Percentiles rank a stretch among this genome's conserved stretches.
phyloP scores from a whole-genome alignment of 31 red algal species.

The Bonnemaisonia californica region DNA sequence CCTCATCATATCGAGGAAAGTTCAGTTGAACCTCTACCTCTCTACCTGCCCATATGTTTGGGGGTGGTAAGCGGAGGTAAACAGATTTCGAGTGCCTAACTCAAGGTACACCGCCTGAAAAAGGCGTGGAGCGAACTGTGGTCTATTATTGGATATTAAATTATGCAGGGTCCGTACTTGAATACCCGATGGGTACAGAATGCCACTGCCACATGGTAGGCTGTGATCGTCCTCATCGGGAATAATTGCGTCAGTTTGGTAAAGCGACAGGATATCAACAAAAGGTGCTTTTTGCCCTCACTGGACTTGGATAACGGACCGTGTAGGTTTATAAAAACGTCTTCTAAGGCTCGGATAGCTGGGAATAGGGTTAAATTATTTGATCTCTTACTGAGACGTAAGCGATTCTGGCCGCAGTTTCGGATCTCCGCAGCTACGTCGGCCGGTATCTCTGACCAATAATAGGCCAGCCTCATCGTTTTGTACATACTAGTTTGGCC shows the following conservation, averaged over 20 bases:
- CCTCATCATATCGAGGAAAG: slow-evolving; percentile 6
- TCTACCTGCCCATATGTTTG: slow-evolving; percentile 40
- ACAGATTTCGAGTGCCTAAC: not conserved
- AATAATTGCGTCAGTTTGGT: no score
- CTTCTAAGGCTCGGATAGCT: no score
- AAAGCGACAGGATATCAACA: no score
- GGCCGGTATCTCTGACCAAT: slow-evolving; percentile 14
- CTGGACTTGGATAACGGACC: not conserved
- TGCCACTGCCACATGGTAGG: not conserved
- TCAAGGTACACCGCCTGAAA: not conserved
- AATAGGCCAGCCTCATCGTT: not conserved
- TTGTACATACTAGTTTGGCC: slow-evolving; percentile 24
- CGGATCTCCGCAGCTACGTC: no score
- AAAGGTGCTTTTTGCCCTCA: not conserved
- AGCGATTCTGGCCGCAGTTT: no score
- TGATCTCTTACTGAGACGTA: no score
- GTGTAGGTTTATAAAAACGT: no score
- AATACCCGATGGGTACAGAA: slow-evolving; percentile 14
- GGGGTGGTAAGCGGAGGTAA: slow-evolving; percentile 38
- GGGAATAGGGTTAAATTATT: no score
- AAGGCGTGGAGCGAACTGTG: slow-evolving; percentile 1
- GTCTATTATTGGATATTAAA: slow-evolving; percentile 1
- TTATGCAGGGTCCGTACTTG: slow-evolving; percentile 13
- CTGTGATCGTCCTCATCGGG: not conserved
- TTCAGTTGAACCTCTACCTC: slow-evolving; percentile 26